Base-by-base conservation (phyloP, 2,329 filamentous ascomycete genomes). In the Paraconiothyrium sp. region DNA sequence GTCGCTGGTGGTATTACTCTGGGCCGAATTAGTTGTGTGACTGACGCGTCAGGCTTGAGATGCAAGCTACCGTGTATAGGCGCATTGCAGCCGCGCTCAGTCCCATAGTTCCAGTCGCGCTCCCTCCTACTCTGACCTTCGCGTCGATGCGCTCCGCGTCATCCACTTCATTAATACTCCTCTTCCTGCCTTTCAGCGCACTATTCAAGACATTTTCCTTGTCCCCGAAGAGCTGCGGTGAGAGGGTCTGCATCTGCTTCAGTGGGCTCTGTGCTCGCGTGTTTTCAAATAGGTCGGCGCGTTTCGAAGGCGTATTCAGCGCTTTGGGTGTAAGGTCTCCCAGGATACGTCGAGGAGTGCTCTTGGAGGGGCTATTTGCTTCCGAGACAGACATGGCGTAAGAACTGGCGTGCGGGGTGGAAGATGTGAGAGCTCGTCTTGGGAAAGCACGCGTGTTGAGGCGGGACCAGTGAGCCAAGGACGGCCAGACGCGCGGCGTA, bases 91-190 rank as follows among this genome's bases (percentile, higher is more conserved):
- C 68, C 47, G 67, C 58, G 46, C 70, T 73, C 58, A 75, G 62
- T 35, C 66, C 71, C 43, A 63, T 58, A 13, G 58, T 65, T 20
- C 6, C 52, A 20, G 39, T 24, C 4, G 37, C n/a, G 50, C 20
- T 43, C 41, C 61, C 57, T 34, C 61, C 63, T 14, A 64, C 54
- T 9, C 63, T 55, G 65, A 69, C 69, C 64, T 71, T 74, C 64
- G 68, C 66, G 46, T 66, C 70, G 16, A 69, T 57, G 46, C 66
- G 69, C 57, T 77, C 75, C 20, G 63, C 69, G 57, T 68, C 68
- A 24, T 78, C 77, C 27, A 79, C 75, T 59, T 79, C 74, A 52
- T 74, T 61, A 44, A 79, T 78, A 46, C 70, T 69, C 55, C 77
- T 60, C 66, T 79, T 79, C 63, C 71, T 72, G 56, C 74, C 70